Base-by-base conservation (phyloP, 1,284 basidiomycete species). In the Boletus semigastroideus region DNA sequence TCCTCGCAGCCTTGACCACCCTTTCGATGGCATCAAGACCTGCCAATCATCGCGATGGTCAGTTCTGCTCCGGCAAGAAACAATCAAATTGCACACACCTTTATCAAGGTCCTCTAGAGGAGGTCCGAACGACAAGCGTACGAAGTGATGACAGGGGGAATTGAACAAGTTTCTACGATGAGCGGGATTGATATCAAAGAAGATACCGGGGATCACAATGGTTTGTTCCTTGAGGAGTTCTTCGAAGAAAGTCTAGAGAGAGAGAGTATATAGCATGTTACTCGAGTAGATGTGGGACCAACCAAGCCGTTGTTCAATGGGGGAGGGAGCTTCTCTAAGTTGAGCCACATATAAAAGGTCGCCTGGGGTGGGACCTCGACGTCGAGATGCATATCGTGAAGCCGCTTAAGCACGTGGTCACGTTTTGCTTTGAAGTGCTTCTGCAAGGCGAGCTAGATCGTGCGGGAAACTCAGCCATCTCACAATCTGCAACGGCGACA, bases 331-430 rank as follows among this genome's bases (percentile, higher is more conserved):
- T 75, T 75, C 60, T 86, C 84, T 20, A 98, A 77, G 72, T 92
- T 89, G 48, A 95, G 80, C 92, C 94, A 97, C 68, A 96, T 86
- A 71, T 94, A 93, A 71, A 94, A 94, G 10, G 92, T 93, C 55
- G 85, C 86, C 42, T 73, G 77, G 14, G 87, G 92, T 40, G 86
- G 87, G 53, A 91, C 74, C 33, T 80, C 75, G 42, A 95, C 90
- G 50, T 87, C 83, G 14, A 96, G 75, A 30, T 84, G 86, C 59
- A 97, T 81, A 37, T 83, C 76, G 51, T 83, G 81, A 53, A 98
- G 82, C n/a, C 95, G 82, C 49, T 78, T 72, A 30, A 98, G 82
- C 28, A 96, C 89, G 60, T 95, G 87, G 69, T 98, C 91, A 36
- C 95, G 83, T 74, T 98, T 98, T 59, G 74, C 75, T 68, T 93